phyloP scores from a whole-genome alignment of 129 eudicot species.

The Tanacetum coccineum region DNA sequence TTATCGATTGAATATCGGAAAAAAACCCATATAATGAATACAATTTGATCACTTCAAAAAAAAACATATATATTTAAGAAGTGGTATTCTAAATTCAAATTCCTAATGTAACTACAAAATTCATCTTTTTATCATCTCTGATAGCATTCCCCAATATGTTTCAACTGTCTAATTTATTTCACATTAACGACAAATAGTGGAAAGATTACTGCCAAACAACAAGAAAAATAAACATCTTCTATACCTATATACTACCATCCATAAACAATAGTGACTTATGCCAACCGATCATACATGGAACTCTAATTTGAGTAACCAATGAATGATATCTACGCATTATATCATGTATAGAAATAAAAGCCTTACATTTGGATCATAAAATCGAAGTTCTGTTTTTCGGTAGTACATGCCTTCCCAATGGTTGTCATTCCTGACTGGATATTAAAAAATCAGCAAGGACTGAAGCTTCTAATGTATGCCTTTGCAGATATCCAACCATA shows the following conservation, averaged over 20 bases:
- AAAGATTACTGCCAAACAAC: slow-evolving; percentile 2
- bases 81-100: too few relatives aligned
- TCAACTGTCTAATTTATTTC: too few relatives aligned
- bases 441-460: slow-evolving; percentile 67
- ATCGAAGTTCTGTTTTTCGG: slow-evolving; percentile 57
- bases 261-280: too few relatives aligned
- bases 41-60: too few relatives aligned
- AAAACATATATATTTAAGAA: too few relatives aligned
- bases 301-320: background rate
- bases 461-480: slow-evolving; percentile 77
- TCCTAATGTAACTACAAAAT: too few relatives aligned
- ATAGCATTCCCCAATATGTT: too few relatives aligned
- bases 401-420: slow-evolving; percentile 82
- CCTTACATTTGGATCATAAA: slow-evolving; percentile 81
- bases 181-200: background rate
- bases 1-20: too few relatives aligned
- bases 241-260: too few relatives aligned
- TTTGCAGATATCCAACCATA: slow-evolving; percentile 89
- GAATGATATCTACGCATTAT: slow-evolving; percentile 13
- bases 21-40: too few relatives aligned
- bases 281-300: too few relatives aligned
- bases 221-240: background rate
- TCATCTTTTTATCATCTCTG: too few relatives aligned
- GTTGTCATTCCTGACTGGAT: slow-evolving; percentile 89
- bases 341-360: background rate